Percentiles rank a stretch among this genome's conserved stretches.
Evolutionary conservation across 495 filamentous ascomycete species (phyloP).

Genomic region (Penicillium lividum): DNA sequence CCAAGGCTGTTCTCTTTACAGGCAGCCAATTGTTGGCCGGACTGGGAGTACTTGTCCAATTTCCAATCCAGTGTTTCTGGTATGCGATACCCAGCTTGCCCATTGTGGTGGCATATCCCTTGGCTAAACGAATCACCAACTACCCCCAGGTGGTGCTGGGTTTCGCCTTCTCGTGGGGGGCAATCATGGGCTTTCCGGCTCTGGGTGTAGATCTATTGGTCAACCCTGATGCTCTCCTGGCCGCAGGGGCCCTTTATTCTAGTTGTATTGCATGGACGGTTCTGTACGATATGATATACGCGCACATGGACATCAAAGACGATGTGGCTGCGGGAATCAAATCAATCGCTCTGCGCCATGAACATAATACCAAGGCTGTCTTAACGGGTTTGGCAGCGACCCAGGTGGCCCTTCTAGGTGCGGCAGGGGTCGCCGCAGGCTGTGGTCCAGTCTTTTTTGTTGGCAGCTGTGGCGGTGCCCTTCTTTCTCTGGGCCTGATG

Average conservation of each 20-base stretch:
- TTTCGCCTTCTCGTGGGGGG: conserved; percentile 94
- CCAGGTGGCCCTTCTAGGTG: conserved; percentile 78
- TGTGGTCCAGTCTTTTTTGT: conserved; percentile 84
- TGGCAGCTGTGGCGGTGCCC: conserved; percentile 81
- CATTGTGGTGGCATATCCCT: conserved; percentile 80
- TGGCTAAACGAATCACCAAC: conserved; percentile 91
- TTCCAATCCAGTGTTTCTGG: conserved; percentile 79
- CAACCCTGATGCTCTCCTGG: conserved; percentile 62
- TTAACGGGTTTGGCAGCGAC: conserved; percentile 71
- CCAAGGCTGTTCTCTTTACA: conserved; percentile 76
- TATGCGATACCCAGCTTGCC: conserved; percentile 85
- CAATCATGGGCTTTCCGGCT: conserved; percentile 94
- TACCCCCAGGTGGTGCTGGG: conserved; percentile 94
- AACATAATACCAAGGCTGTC: conserved; percentile 82
- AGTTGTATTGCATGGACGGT: conserved; percentile 94
- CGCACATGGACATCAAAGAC: conserved; percentile 97
- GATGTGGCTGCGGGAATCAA: conserved; percentile 93
- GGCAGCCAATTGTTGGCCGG: conserved; percentile 79
- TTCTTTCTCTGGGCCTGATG: conserved; percentile 76
- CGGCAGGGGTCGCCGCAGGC: conserved; percentile 70
- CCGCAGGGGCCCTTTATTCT: conserved; percentile 74
- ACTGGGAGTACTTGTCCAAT: conserved; percentile 79
- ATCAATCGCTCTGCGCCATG: conserved; percentile 87
- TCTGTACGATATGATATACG: conserved; percentile 98
- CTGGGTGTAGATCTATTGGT: conserved; percentile 77